Percentiles rank a stretch among this genome's conserved stretches.
These are phyloP conservation scores for Obelidium mucronatum DNA, from an alignment of 192 early-diverging fungal species.

Conservation along the genomic window DNA sequence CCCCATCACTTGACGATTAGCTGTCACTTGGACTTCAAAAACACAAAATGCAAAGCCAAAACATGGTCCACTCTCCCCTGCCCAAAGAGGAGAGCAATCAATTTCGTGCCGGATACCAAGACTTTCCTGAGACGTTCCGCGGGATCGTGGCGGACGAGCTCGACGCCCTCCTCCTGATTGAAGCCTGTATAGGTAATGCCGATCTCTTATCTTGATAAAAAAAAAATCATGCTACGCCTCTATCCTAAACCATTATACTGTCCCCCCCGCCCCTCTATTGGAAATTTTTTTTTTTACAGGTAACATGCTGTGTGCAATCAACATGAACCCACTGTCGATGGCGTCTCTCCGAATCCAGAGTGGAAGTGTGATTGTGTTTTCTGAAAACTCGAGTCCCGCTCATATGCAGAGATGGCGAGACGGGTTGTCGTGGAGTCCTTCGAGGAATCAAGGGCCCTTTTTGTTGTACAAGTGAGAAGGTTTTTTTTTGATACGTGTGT, in stretches of 20 bases:
- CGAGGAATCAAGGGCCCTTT: conserved; percentile 12
- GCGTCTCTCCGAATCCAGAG: background rate
- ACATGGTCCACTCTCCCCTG: too few relatives aligned
- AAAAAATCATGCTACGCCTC: too few relatives aligned
- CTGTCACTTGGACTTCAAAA: too few relatives aligned
- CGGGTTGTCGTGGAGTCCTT: background rate
- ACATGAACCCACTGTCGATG: background rate
- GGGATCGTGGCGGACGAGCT: conserved; percentile 1
- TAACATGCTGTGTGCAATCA: background rate
- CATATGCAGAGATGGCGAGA: conserved; percentile 4
- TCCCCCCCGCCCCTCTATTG: too few relatives aligned
- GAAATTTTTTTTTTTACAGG: too few relatives aligned
- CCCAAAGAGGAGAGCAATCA: too few relatives aligned
- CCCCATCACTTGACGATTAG: too few relatives aligned
- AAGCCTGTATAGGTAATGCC: conserved; percentile 14
- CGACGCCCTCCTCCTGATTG: conserved; percentile 9
- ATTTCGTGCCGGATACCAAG: too few relatives aligned
- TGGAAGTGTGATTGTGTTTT: background rate
- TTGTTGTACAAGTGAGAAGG: conserved; percentile 15
- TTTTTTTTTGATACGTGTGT: too few relatives aligned
- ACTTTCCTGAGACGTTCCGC: conserved; percentile 9
- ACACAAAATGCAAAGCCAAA: too few relatives aligned
- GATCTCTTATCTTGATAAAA: too few relatives aligned
- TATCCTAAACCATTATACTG: too few relatives aligned
- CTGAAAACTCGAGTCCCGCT: background rate